phyloP scores from a whole-genome alignment of 192 early-diverging fungal genomes.

The Umbelopsis vinacea region DNA sequence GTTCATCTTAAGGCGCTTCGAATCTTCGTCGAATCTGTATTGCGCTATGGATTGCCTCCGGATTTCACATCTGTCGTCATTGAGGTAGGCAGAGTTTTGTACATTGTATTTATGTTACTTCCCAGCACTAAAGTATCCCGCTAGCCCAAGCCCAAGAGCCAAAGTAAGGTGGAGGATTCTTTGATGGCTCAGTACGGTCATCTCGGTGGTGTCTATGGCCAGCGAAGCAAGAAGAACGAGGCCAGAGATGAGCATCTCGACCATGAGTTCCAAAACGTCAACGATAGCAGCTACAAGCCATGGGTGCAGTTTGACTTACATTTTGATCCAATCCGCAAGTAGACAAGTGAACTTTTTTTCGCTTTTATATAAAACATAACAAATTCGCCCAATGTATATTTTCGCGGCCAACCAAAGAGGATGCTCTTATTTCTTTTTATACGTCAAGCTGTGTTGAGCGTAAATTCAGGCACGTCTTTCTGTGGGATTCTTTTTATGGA shows the following conservation, averaged over 20 bases:
- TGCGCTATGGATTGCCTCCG: constrained; percentile 97
- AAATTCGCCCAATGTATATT: constrained; percentile 20
- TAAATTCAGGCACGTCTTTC: neutral
- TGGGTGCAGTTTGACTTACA: constrained; percentile 82
- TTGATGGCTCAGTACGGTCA: constrained; percentile 83
- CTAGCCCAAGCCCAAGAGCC: constrained; percentile 78
- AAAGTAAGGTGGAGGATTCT: constrained; percentile 77
- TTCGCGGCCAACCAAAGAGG: neutral
- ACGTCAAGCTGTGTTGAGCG: too few relatives aligned
- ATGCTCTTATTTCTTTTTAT: too few relatives aligned
- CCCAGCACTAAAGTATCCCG: too few relatives aligned
- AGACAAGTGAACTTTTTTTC: constrained; percentile 18
- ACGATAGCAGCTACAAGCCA: constrained; percentile 93
- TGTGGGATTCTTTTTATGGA: neutral
- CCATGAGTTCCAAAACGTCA: constrained; percentile 74
- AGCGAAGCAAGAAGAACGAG: constrained; percentile 34
- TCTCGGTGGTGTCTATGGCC: constrained; percentile 73
- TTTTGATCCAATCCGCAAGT: constrained; percentile 50
- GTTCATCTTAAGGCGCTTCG: constrained; percentile 94
- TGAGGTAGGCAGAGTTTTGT: constrained; percentile 47
- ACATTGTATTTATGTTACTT: constrained; percentile 3
- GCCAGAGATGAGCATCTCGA: constrained; percentile 74
- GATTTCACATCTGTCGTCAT: constrained; percentile 85
- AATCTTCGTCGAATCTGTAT: constrained; percentile 94
- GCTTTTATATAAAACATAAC: neutral